These are phyloP conservation scores for Mycena venus DNA, from an alignment of 768 basidiomycete genomes.

Conservation along the genomic window DNA sequence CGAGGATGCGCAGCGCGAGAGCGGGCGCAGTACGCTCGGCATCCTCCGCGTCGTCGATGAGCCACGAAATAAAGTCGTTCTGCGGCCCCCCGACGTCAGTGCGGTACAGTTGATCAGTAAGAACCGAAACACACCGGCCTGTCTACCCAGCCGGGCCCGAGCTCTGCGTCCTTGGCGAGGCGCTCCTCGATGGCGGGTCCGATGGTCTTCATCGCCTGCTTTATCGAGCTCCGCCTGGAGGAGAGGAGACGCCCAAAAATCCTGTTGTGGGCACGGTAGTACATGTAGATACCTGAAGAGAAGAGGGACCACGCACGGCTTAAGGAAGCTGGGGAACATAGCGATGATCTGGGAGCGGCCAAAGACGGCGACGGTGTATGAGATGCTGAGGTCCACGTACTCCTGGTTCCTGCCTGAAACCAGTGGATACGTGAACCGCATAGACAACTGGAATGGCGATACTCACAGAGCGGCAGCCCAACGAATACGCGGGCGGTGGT, in stretches of 20 bases:
- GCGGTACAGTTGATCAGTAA: no score
- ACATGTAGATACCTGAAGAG: no score
- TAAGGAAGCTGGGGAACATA: neutral
- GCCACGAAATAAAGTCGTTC: slow-evolving; percentile 15
- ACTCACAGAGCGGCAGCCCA: slow-evolving; percentile 16
- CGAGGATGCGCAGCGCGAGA: neutral
- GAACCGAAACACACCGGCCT: slow-evolving; percentile 52
- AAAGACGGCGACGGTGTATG: neutral
- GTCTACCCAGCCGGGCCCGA: slow-evolving; percentile 42
- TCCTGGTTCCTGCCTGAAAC: slow-evolving; percentile 4
- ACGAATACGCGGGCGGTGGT: neutral
- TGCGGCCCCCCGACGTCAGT: no score
- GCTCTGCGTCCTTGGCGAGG: slow-evolving; percentile 33
- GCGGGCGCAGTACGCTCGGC: neutral
- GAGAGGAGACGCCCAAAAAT: slow-evolving; percentile 26
- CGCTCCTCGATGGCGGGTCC: slow-evolving; percentile 48
- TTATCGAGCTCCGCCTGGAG: neutral
- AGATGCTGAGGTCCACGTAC: neutral
- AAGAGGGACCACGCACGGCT: slow-evolving; percentile 10
- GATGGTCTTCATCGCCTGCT: neutral
- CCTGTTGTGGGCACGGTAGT: neutral
- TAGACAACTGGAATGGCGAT: no score
- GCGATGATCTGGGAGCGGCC: neutral
- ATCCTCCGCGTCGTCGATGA: neutral
- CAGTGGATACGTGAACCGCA: neutral